Conservation (phyloP, 257 asterid genomes). For the Solanum chilense region DNA sequence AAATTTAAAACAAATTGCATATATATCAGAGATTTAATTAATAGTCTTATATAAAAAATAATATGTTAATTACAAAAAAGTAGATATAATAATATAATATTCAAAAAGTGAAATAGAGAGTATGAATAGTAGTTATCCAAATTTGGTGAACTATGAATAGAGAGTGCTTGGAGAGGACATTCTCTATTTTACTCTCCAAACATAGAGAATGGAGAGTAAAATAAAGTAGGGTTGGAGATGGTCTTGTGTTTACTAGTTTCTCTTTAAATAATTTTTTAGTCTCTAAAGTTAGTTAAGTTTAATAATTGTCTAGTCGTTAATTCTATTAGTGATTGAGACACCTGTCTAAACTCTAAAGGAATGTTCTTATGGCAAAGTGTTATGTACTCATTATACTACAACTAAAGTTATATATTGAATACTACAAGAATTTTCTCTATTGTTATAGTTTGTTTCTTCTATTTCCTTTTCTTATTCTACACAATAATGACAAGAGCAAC, state of each 20-base stretch:
- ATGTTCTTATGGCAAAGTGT: neutral
- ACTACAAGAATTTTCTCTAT: neutral
- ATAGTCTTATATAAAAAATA: too few relatives aligned
- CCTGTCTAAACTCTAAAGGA: neutral
- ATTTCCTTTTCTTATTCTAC: neutral
- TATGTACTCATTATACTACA: neutral
- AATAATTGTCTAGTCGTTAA: neutral
- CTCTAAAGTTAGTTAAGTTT: neutral
- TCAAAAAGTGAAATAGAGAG: too few relatives aligned
- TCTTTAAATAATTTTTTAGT: neutral
- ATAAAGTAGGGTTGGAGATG: too few relatives aligned
- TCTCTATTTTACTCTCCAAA: too few relatives aligned
- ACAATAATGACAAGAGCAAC: neutral
- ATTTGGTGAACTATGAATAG: too few relatives aligned
- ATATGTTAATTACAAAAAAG: too few relatives aligned
- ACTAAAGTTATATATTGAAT: neutral
- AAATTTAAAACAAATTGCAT: too few relatives aligned
- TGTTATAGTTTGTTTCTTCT: neutral
- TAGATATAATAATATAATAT: too few relatives aligned
- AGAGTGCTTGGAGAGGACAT: too few relatives aligned
- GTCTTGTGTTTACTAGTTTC: neutral
- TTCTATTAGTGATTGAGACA: neutral
- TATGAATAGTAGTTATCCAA: too few relatives aligned
- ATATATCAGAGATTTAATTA: too few relatives aligned
- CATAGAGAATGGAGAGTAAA: too few relatives aligned